A percentile compares a stretch with the other conserved stretches of the same genome.
phyloP scores from a whole-genome alignment of 148 eudicot species.

The Selenicereus undatus region DNA sequence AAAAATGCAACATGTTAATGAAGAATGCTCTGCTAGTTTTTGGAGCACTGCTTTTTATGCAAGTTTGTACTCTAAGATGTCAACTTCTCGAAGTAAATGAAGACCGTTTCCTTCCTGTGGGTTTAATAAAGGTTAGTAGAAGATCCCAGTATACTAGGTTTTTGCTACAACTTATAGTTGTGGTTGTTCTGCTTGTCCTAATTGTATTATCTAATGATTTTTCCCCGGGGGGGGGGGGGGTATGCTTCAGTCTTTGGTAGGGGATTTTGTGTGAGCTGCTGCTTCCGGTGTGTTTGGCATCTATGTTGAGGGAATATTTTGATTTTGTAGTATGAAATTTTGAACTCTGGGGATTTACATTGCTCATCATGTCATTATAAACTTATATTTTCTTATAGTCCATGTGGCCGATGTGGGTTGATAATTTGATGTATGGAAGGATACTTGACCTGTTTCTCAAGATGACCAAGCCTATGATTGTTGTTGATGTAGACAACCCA shows the following conservation, averaged over 20 bases:
- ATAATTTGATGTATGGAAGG: not conserved
- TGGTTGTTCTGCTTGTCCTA: not conserved
- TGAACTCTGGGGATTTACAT: not conserved
- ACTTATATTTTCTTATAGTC: not conserved
- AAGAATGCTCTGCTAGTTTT: not conserved
- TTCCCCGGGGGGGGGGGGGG: no score
- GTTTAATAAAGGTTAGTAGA: constrained; percentile 18
- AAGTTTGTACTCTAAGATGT: not conserved
- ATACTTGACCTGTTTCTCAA: no score
- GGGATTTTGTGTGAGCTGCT: not conserved
- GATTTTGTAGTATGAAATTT: not conserved
- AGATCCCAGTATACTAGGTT: not conserved
- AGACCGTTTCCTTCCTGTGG: constrained; percentile 2
- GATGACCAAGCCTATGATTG: not conserved
- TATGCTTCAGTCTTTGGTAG: not conserved
- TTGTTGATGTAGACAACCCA: not conserved
- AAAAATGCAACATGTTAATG: not conserved
- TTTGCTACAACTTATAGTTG: not conserved
- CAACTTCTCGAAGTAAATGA: constrained; percentile 1
- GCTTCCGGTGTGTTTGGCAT: not conserved
- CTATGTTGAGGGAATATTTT: not conserved
- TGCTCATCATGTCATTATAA: no score
- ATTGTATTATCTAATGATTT: no score
- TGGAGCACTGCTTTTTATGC: not conserved
- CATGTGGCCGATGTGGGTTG: not conserved